A percentile compares a stretch with the other conserved stretches of the same genome.
Evolutionary conservation across 768 basidiomycete species (phyloP).

Genomic region (Termitomyces sp.): DNA sequence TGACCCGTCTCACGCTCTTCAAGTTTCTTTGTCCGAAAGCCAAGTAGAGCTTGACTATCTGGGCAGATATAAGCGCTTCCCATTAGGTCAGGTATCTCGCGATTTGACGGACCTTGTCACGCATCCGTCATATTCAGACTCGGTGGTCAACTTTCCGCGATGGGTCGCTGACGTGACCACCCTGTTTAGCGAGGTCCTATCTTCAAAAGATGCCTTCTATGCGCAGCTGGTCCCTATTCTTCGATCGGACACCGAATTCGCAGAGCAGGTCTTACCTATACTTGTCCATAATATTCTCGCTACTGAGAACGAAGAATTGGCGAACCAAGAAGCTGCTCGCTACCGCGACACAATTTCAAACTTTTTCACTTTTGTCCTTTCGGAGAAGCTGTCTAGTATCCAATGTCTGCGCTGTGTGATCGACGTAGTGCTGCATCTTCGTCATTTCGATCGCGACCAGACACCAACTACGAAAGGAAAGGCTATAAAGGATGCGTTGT

Average conservation of each 20-base stretch:
- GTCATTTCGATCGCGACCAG: slow-evolving; percentile 53
- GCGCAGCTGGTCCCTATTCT: slow-evolving; percentile 65
- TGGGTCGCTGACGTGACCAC: slow-evolving; percentile 67
- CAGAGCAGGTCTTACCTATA: slow-evolving; percentile 68
- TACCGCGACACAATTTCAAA: slow-evolving; percentile 38
- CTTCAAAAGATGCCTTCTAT: slow-evolving; percentile 58
- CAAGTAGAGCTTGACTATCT: slow-evolving; percentile 49
- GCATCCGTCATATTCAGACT: slow-evolving; percentile 32
- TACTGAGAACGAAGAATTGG: slow-evolving; percentile 19
- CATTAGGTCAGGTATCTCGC: slow-evolving; percentile 29
- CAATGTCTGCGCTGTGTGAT: slow-evolving; percentile 62
- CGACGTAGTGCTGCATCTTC: slow-evolving; percentile 76
- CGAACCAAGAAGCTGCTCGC: slow-evolving; percentile 16
- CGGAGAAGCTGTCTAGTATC: slow-evolving; percentile 32
- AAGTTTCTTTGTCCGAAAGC: slow-evolving; percentile 36
- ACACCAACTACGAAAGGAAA: neutral
- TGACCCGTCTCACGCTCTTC: slow-evolving; percentile 23
- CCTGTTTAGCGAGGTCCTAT: slow-evolving; percentile 59
- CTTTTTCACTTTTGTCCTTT: slow-evolving; percentile 60
- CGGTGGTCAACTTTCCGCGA: slow-evolving; percentile 47
- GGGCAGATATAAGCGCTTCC: slow-evolving; percentile 39
- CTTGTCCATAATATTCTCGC: slow-evolving; percentile 70
- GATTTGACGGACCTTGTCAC: slow-evolving; percentile 38
- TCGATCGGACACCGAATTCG: slow-evolving; percentile 51
- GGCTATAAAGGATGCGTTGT: slow-evolving; percentile 31